A percentile compares a stretch with the other conserved stretches of the same genome.
phyloP scores from a whole-genome alignment of 345 rosid genomes.

The Dipteronia sinensis region DNA sequence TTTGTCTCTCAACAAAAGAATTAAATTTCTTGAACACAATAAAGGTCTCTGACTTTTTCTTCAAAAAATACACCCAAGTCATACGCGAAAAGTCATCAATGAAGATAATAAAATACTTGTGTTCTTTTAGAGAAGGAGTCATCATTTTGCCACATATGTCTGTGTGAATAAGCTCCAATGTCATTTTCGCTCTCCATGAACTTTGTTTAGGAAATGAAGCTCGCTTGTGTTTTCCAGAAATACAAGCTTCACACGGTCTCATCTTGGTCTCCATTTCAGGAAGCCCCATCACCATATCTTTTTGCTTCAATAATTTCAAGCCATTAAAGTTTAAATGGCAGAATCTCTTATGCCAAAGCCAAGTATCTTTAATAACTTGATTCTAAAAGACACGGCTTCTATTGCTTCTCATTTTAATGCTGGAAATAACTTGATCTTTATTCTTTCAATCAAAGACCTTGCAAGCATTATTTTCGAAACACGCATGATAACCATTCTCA shows the following conservation, averaged over 20 bases:
- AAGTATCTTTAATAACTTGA: too few species aligned
- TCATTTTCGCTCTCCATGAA: background rate
- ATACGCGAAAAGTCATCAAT: background rate
- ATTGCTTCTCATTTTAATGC: too few species aligned
- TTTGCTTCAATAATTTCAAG: too few species aligned
- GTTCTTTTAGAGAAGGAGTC: background rate
- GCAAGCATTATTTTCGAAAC: background rate
- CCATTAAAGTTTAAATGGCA: too few species aligned
- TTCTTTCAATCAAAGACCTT: too few species aligned
- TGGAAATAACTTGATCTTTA: too few species aligned
- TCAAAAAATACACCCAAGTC: conserved; percentile 6
- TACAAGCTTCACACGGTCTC: too few species aligned
- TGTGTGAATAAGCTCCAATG: background rate
- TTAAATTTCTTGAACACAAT: background rate
- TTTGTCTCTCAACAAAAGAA: background rate
- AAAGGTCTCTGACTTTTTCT: background rate
- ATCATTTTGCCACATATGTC: conserved; percentile 2
- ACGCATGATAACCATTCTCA: background rate
- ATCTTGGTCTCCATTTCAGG: too few species aligned
- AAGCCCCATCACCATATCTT: too few species aligned
- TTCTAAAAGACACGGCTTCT: too few species aligned
- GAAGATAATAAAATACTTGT: background rate
- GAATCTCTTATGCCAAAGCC: too few species aligned
- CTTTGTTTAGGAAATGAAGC: too few species aligned
- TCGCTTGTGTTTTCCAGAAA: background rate